Base-by-base conservation (phyloP, 2,329 filamentous ascomycete genomes). In the Trichocomaceae sp. region DNA sequence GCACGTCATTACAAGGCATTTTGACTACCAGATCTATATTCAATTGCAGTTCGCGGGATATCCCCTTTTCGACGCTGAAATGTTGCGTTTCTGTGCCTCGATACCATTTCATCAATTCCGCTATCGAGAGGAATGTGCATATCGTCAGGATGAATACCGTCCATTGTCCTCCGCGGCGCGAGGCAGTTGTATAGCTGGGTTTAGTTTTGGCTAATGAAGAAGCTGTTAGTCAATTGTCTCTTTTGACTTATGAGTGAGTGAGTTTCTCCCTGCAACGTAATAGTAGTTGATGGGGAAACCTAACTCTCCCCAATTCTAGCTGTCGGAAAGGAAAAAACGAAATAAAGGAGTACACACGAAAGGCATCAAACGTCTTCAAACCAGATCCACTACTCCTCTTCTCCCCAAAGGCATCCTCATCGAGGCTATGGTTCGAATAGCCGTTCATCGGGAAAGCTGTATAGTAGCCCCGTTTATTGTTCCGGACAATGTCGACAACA, bases 11-110 rank as follows among this genome's bases (percentile, higher is more conserved):
- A 77, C 93, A 99, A 63, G 80, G 77, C 93, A 99, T 99, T 51
- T 80, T 80, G 48, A 99, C 79, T 5, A 97, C 88, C n/a, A 95
- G 79, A 72, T 99, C 93, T 56, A 99, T 77, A 75, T 99, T 99
- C 74, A 99, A 87, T 73, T 97, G 91, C 70, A 99, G 82, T 59
- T 84, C 81, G 72, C 90, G 90, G 2, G 87, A 86, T 39, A 99
- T 81, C 61, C 89, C 89, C 73, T 95, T 93, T 72, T 97, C 93
- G 55, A 99, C 92, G 57, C 86, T 86, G 73, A 97, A 99, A 58
- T 88, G 88, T 70, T 97, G 92, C 54, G 83, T 84, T 66, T 96
- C 93, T 52, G 81, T 76, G 63, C 93, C 93, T 55, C 79, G 78
- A 82, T 88, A 93, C 90, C 92, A 97, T 54, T 86, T 84, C 59